These are phyloP conservation scores for Ustilago vetiveriae DNA, from an alignment of 1,284 basidiomycete genomes.

Conservation along the genomic window DNA sequence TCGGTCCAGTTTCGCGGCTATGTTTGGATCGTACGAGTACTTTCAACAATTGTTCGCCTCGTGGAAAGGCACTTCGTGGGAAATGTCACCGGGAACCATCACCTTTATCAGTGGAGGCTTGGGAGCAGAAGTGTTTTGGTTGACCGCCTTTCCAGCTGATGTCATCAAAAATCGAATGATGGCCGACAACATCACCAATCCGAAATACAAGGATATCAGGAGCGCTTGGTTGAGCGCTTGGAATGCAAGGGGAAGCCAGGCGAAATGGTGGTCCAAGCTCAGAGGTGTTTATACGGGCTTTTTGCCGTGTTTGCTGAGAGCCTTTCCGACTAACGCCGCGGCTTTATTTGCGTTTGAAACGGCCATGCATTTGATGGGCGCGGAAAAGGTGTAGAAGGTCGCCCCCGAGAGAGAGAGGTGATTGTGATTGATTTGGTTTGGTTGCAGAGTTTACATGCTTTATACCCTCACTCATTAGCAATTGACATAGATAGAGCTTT, in stretches of 20 bases:
- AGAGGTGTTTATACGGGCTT: constrained; percentile 58
- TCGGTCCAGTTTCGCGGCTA: constrained; percentile 59
- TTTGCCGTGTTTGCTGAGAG: constrained; percentile 56
- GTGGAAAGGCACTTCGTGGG: constrained; percentile 39
- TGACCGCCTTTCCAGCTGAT: constrained; percentile 79
- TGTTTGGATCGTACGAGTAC: constrained; percentile 66
- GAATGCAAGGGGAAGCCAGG: constrained; percentile 35
- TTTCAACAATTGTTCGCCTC: constrained; percentile 46
- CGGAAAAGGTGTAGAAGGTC: constrained; percentile 39
- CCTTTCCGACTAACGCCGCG: constrained; percentile 64
- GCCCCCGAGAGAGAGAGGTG: neutral
- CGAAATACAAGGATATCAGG: constrained; percentile 52
- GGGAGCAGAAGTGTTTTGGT: constrained; percentile 67
- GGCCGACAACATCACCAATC: constrained; percentile 72
- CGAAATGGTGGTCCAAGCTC: constrained; percentile 14
- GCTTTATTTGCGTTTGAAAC: constrained; percentile 64
- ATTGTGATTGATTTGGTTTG: neutral
- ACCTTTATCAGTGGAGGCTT: constrained; percentile 76
- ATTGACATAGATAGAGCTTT: constrained; percentile 1
- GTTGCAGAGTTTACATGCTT: constrained; percentile 1
- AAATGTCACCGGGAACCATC: constrained; percentile 75
- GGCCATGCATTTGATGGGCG: constrained; percentile 60
- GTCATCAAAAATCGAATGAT: constrained; percentile 74
- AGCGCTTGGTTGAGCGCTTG: constrained; percentile 43
- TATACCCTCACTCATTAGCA: too few species aligned